A percentile compares a stretch with the other conserved stretches of the same genome.
These are phyloP conservation scores for Fusarium poae DNA, from an alignment of 2,329 filamentous ascomycete genomes.

Conservation along the genomic window DNA sequence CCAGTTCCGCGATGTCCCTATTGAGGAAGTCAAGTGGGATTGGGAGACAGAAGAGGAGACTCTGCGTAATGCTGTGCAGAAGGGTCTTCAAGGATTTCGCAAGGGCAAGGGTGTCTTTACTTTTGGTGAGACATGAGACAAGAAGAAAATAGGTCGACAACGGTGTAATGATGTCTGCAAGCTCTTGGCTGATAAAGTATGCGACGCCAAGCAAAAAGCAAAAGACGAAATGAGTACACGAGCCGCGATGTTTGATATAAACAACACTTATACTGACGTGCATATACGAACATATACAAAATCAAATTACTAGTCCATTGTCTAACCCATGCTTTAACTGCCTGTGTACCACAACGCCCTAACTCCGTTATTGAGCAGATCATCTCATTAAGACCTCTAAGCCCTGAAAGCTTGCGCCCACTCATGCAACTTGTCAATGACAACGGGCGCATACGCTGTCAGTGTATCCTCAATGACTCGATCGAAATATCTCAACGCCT, in stretches of 20 bases:
- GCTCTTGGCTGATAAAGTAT: neutral
- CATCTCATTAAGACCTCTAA: conserved; percentile 53
- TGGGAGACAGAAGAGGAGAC: conserved; percentile 80
- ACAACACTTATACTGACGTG: neutral
- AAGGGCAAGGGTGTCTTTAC: conserved; percentile 92
- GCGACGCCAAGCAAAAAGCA: neutral
- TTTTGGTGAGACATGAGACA: conserved; percentile 71
- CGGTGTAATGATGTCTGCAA: neutral
- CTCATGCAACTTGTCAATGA: conserved; percentile 95
- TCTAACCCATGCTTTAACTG: neutral
- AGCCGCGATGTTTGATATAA: neutral
- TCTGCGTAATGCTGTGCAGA: conserved; percentile 81
- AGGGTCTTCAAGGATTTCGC: conserved; percentile 85
- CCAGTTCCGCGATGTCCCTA: conserved; percentile 84
- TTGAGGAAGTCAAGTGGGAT: conserved; percentile 85
- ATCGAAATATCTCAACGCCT: conserved; percentile 89
- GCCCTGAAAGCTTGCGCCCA: conserved; percentile 91
- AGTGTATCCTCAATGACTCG: conserved; percentile 91
- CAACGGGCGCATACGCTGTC: conserved; percentile 89
- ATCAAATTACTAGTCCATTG: neutral
- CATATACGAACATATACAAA: conserved; percentile 1
- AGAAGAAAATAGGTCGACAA: neutral
- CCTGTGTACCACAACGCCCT: neutral
- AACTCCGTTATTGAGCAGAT: conserved; percentile 7
- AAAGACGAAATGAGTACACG: neutral